Evolutionary conservation across 768 basidiomycete genomes (phyloP), one percentile per base, ranked within the genome.

Genomic region (Xanthoconium stramineum): DNA sequence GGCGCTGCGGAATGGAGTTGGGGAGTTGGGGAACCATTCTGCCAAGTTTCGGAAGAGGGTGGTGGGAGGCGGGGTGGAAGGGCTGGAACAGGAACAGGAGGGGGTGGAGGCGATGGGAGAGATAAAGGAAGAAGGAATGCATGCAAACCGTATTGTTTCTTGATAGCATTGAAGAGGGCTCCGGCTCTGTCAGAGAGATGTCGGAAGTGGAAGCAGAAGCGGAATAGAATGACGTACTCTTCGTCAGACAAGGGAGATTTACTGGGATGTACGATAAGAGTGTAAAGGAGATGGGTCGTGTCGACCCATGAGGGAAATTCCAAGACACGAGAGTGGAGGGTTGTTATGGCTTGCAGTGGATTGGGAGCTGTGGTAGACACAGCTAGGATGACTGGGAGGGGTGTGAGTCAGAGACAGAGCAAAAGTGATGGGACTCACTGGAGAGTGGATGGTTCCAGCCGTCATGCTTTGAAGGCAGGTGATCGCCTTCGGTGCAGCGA

Each of bases 381-480:
- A 24, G 89, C 91, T 46, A 88, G 71, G 52, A 94, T 85, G 51
- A 92, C 91, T 94, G 62, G 33, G 42, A 50, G 54, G 4, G 39
- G 50, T n/a, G 46, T 59, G 56, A 64, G 49, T 46, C 32, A 53
- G 59, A 49, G 38, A 51, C 20, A 37, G 50, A 59, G 53, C 12
- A 56, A 51, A 36, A 63, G 47, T 17, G 30, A 47, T 10, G 38
- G 36, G 47, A 79, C 88, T 55, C 66, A 93, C 91, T 72, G 24
- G 91, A 84, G 46, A 85, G 82, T 47, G 91, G 91, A 72, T 94
- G 91, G 64, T 92, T 94, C 91, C 91, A 94, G 46, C 83, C 87
- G 65, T 94, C 91, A 1, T 73, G 66, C 65, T 78, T 85, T 35
- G 81, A 82, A 11, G 91, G 91, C 11, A 86, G 76, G 69, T 83